These are phyloP conservation scores for Euclidium syriacum DNA, from an alignment of 345 rosid genomes.

Conservation along the genomic window DNA sequence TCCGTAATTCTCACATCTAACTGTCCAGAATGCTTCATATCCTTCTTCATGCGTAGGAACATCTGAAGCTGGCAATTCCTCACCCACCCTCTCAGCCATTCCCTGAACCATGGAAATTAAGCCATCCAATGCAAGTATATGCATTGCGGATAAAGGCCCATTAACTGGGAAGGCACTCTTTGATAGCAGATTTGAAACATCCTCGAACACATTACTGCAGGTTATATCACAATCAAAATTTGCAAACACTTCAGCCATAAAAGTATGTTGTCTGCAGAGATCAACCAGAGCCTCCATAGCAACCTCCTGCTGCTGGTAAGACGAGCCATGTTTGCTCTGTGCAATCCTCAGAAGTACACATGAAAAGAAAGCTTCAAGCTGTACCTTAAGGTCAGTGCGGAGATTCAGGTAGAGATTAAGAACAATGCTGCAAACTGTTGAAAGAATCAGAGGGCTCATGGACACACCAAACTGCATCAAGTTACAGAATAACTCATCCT, in stretches of 20 bases:
- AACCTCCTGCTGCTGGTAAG: conserved; percentile 79
- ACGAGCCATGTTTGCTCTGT: conserved; percentile 61
- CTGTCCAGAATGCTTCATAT: conserved; percentile 52
- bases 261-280: conserved; percentile 58
- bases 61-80: conserved; percentile 35
- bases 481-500: conserved; percentile 62
- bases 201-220: conserved; percentile 65
- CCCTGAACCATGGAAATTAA: conserved; percentile 47
- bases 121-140: conserved; percentile 72
- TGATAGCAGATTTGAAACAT: conserved; percentile 52
- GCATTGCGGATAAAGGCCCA: conserved; percentile 71
- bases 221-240: conserved; percentile 77
- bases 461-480: conserved; percentile 79
- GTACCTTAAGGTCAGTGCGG: conserved; percentile 58
- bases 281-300: conserved; percentile 80
- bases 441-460: conserved; percentile 73
- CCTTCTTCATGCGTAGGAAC: conserved; percentile 32
- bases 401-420: conserved; percentile 65
- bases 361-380: conserved; percentile 69
- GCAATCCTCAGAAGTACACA: conserved; percentile 65
- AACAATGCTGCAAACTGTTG: conserved; percentile 70
- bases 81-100: conserved; percentile 58
- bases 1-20: conserved; percentile 45
- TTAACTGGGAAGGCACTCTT: conserved; percentile 70
- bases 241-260: conserved; percentile 63